Evolutionary conservation across 2,329 filamentous ascomycete genomes (phyloP).

Genomic region (Ophiosphaerella korrae): DNA sequence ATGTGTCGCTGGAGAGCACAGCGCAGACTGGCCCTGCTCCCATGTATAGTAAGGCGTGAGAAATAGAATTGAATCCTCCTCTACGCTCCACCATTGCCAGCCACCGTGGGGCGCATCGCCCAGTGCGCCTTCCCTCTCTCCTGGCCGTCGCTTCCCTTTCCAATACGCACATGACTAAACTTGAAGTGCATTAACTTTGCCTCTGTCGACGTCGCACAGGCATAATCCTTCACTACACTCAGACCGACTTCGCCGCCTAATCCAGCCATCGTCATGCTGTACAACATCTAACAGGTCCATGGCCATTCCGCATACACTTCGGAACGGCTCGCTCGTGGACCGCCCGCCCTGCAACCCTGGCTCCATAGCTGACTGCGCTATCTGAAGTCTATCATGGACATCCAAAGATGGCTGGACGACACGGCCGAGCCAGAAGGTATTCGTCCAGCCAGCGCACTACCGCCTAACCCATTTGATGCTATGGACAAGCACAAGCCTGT

Average conservation of each 20-base stretch:
- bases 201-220: constrained; percentile 29
- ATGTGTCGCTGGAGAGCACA: neutral
- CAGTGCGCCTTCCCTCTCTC: constrained; percentile 8
- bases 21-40: constrained; percentile 2
- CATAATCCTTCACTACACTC: constrained; percentile 17
- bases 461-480: constrained; percentile 23
- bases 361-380: neutral
- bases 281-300: constrained; percentile 20
- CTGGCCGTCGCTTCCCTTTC: neutral
- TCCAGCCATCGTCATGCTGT: constrained; percentile 30
- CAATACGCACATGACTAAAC: neutral
- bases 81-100: too few species aligned
- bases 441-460: constrained; percentile 28
- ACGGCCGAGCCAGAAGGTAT: constrained; percentile 43
- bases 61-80: neutral
- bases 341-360: constrained; percentile 8
- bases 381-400: constrained; percentile 46
- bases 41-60: neutral
- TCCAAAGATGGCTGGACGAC: constrained; percentile 52
- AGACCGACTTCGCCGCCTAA: constrained; percentile 21
- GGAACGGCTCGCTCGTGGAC: constrained; percentile 28
- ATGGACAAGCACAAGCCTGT: constrained; percentile 21
- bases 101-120: neutral
- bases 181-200: neutral
- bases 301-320: constrained; percentile 9